These are phyloP conservation scores for Boehmeria nivea DNA, from an alignment of 306 rosid genomes.

Conservation along the genomic window DNA sequence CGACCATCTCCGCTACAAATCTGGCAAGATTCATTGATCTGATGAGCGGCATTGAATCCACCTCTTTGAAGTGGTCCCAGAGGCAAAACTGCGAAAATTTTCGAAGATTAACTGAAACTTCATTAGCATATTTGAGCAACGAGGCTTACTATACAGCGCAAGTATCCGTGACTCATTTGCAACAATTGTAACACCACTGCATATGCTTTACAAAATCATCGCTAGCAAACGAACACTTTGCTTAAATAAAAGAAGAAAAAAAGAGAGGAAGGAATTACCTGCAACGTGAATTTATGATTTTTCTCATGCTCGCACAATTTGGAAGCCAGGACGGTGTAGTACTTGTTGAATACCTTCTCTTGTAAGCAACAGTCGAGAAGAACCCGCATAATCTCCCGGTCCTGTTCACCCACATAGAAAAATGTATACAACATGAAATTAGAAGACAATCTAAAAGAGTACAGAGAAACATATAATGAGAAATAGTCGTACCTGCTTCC, in stretches of 20 bases:
- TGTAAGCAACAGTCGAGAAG: slow-evolving; percentile 90
- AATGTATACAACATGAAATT: not conserved
- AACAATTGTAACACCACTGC: too few relatives aligned
- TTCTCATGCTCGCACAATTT: slow-evolving; percentile 90
- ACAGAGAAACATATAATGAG: not conserved
- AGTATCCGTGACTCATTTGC: not conserved
- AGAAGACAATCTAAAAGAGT: slow-evolving; percentile 3
- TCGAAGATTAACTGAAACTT: not conserved
- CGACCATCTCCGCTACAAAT: slow-evolving; percentile 78
- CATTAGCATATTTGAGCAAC: not conserved
- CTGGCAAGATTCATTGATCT: slow-evolving; percentile 80
- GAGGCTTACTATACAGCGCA: not conserved
- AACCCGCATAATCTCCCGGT: slow-evolving; percentile 84
- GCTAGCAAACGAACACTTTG: not conserved
- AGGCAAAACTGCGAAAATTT: slow-evolving; percentile 61
- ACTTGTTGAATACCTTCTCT: slow-evolving; percentile 88
- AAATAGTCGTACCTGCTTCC: slow-evolving; percentile 66
- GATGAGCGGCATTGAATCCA: slow-evolving; percentile 67
- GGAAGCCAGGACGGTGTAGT: slow-evolving; percentile 73
- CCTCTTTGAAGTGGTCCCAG: slow-evolving; percentile 84
- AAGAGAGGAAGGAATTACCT: slow-evolving; percentile 47
- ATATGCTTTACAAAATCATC: not conserved
- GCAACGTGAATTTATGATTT: slow-evolving; percentile 88
- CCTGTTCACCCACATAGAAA: slow-evolving; percentile 38
- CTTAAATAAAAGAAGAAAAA: too few relatives aligned